Evolutionary conservation across 75 land plant species (phyloP).

Genomic region (Selaginella moellendorffii): DNA sequence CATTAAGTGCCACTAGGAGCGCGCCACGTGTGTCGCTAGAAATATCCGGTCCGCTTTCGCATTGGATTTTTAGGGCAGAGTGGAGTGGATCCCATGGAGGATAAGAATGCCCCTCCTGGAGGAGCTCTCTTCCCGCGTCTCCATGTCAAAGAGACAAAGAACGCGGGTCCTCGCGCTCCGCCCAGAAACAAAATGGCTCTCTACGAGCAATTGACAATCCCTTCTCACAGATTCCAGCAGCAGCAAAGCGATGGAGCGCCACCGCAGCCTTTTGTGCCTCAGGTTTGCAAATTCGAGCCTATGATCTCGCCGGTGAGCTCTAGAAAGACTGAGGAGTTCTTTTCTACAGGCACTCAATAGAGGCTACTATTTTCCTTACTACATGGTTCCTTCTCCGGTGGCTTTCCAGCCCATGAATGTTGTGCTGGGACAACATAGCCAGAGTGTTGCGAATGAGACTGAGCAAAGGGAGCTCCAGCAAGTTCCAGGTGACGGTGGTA

Average conservation of each 20-base stretch:
- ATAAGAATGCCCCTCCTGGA: too few species aligned
- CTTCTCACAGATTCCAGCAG: constrained; percentile 35
- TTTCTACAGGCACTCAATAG: not conserved
- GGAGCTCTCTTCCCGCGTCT: constrained; percentile 72
- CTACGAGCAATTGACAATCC: constrained; percentile 76
- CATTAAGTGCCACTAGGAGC: too few species aligned
- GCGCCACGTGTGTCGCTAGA: too few species aligned
- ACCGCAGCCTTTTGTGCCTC: not conserved
- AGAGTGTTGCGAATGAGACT: not conserved
- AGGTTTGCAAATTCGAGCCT: not conserved
- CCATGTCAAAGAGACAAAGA: constrained; percentile 65
- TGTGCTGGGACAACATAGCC: not conserved
- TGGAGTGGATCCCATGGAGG: too few species aligned
- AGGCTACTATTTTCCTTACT: not conserved
- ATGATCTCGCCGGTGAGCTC: too few species aligned
- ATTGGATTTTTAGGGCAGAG: too few species aligned
- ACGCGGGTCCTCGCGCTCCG: constrained; percentile 78
- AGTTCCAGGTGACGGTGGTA: not conserved
- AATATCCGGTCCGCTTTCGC: too few species aligned
- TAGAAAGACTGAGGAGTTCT: too few species aligned
- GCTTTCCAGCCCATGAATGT: not conserved
- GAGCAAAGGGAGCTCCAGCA: not conserved
- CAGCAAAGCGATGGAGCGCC: not conserved
- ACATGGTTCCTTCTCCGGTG: not conserved
- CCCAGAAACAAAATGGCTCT: constrained; percentile 96